phyloP scores from a whole-genome alignment of 768 basidiomycete species.

The Lactarius hengduanensis region DNA sequence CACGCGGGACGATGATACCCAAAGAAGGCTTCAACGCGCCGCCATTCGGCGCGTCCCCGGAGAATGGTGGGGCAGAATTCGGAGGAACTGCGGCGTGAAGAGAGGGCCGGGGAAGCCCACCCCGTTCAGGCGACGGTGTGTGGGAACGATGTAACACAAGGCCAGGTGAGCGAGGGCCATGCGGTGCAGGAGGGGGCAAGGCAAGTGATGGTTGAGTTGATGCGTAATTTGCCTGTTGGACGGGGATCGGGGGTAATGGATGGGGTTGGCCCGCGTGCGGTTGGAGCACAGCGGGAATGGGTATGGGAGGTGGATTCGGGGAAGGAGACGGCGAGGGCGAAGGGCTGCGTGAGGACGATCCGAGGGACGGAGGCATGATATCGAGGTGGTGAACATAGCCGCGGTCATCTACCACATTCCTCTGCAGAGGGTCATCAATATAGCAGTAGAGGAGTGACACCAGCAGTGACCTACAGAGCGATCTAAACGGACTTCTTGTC shows the following conservation, averaged over 20 bases:
- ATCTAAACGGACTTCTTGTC: slow-evolving; percentile 64
- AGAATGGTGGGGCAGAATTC: slow-evolving; percentile 7
- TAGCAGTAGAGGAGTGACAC: not conserved
- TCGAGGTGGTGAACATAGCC: slow-evolving; percentile 35
- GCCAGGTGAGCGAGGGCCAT: slow-evolving; percentile 67
- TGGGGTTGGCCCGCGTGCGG: slow-evolving; percentile 36
- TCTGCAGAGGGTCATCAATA: slow-evolving; percentile 30
- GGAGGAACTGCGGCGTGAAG: slow-evolving; percentile 17
- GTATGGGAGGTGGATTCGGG: slow-evolving; percentile 36
- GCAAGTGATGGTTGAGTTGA: slow-evolving; percentile 45
- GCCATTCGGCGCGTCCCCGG: slow-evolving; percentile 13
- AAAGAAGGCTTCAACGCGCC: slow-evolving; percentile 14
- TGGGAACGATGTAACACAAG: slow-evolving; percentile 50
- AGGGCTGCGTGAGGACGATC: slow-evolving; percentile 44
- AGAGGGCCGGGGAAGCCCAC: slow-evolving; percentile 18
- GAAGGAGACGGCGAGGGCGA: slow-evolving; percentile 48
- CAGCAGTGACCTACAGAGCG: slow-evolving; percentile 49
- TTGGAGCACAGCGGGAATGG: slow-evolving; percentile 35
- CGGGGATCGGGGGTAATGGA: slow-evolving; percentile 40
- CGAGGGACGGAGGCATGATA: slow-evolving; percentile 30
- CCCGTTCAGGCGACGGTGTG: slow-evolving; percentile 67
- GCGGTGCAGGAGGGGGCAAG: slow-evolving; percentile 65
- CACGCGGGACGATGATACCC: slow-evolving; percentile 7
- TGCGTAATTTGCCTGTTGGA: slow-evolving; percentile 29
- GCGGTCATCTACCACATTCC: slow-evolving; percentile 41